Evolutionary conservation across 1,139 yeast species (phyloP).

Genomic region (Magnusiomyces suaveolens): DNA sequence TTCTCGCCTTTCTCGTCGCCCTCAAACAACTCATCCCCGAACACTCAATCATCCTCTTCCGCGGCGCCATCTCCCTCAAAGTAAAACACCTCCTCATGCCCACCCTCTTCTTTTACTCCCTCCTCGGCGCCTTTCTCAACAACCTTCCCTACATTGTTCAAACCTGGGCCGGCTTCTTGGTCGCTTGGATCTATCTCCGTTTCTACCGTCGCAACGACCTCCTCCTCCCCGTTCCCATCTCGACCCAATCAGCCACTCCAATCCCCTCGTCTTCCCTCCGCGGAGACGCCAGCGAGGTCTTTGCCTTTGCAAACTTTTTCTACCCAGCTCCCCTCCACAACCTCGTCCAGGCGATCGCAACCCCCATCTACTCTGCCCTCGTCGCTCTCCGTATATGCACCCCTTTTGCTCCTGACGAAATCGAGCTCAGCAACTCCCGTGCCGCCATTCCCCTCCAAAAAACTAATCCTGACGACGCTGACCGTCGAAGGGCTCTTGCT

Average conservation of each 20-base stretch:
- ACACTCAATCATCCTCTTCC: slow-evolving; percentile 62
- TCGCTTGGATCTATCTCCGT: slow-evolving; percentile 67
- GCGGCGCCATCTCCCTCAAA: slow-evolving; percentile 54
- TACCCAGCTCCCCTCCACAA: slow-evolving; percentile 55
- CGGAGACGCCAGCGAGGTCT: slow-evolving; percentile 90
- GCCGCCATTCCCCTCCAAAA: slow-evolving; percentile 30
- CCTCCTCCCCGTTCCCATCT: slow-evolving; percentile 17
- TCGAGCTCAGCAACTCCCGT: slow-evolving; percentile 64
- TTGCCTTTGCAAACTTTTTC: slow-evolving; percentile 64
- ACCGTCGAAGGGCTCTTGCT: slow-evolving; percentile 79
- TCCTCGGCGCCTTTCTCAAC: slow-evolving; percentile 23
- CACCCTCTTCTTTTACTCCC: slow-evolving; percentile 38
- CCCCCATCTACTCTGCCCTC: slow-evolving; percentile 42
- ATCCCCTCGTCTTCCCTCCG: too few species aligned
- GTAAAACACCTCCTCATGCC: slow-evolving; percentile 63
- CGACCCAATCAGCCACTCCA: too few species aligned
- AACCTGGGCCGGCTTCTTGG: slow-evolving; percentile 50
- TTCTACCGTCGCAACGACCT: too few species aligned
- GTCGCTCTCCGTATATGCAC: slow-evolving; percentile 49
- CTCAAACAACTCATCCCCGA: slow-evolving; percentile 86
- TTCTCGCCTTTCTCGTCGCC: slow-evolving; percentile 72
- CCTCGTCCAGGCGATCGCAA: slow-evolving; percentile 46
- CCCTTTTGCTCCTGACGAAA: slow-evolving; percentile 60
- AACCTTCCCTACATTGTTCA: slow-evolving; percentile 11
- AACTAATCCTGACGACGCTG: slow-evolving; percentile 43